Conservation (phyloP, 2,329 filamentous ascomycete genomes). For the Cyphellophora attinorum region DNA sequence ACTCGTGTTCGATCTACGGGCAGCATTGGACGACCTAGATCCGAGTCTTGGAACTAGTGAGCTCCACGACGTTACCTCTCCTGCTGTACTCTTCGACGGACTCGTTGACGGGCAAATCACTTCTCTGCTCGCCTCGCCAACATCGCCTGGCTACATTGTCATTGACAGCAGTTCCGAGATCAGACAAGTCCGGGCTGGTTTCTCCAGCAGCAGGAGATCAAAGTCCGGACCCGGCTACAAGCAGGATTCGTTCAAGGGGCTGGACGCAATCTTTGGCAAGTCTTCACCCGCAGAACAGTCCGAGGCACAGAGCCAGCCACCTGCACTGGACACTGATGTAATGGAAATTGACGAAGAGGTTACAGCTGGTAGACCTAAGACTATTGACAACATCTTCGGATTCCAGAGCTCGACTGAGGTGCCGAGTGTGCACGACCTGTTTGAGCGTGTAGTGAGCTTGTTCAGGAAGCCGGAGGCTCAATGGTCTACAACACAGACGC, state of each 20-base stretch:
- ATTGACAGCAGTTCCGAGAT: constrained; percentile 10
- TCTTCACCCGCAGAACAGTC: neutral
- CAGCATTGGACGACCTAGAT: neutral
- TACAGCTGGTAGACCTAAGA: neutral
- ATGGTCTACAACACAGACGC: too few species aligned
- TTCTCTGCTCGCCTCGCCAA: constrained; percentile 8
- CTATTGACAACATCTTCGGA: constrained; percentile 10
- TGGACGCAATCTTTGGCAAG: constrained; percentile 10
- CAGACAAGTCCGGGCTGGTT: constrained; percentile 2
- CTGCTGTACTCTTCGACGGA: constrained; percentile 8
- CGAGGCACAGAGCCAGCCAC: constrained; percentile 1
- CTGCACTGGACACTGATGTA: neutral
- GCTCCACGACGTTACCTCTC: constrained; percentile 3
- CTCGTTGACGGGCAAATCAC: constrained; percentile 6
- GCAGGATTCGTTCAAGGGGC: constrained; percentile 7
- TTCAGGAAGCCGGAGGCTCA: neutral
- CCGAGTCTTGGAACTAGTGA: neutral
- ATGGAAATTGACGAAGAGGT: neutral
- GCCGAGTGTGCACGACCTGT: constrained; percentile 12
- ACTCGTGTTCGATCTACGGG: neutral
- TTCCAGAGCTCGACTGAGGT: constrained; percentile 9
- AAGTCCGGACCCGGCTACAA: constrained; percentile 3
- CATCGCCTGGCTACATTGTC: constrained; percentile 9
- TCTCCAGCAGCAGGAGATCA: constrained; percentile 1
- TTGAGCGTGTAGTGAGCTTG: constrained; percentile 11